These are phyloP conservation scores for Fallopia convolvulus DNA, from an alignment of 148 eudicot genomes.

Conservation along the genomic window DNA sequence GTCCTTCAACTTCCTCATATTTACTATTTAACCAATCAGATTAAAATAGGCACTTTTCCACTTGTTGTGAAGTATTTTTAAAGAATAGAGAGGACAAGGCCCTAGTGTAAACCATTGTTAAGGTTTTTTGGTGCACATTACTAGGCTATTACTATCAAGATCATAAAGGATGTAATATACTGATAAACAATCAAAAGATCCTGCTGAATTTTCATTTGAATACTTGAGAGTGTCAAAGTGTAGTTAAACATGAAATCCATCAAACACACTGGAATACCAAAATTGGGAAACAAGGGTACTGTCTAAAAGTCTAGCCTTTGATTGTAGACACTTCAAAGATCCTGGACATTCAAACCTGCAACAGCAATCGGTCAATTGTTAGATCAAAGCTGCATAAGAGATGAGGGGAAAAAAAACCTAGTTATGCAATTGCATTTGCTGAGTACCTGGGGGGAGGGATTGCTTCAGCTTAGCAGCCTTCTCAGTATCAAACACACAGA, in stretches of 20 bases:
- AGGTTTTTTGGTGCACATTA: not conserved
- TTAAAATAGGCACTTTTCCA: no score
- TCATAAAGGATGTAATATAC: not conserved
- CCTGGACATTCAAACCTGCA: constrained; percentile 40
- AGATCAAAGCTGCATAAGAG: not conserved
- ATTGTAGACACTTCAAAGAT: constrained; percentile 19
- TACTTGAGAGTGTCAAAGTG: not conserved
- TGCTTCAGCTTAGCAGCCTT: constrained; percentile 60
- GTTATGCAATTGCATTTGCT: not conserved
- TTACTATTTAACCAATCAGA: no score
- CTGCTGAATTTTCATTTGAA: not conserved
- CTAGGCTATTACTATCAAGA: not conserved
- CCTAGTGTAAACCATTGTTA: no score
- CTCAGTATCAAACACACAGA: constrained; percentile 43
- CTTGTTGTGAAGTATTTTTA: no score
- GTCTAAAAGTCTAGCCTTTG: not conserved
- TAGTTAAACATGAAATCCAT: not conserved
- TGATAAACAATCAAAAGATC: not conserved
- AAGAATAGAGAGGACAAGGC: no score
- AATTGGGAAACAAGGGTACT: not conserved
- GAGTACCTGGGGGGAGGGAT: constrained; percentile 48
- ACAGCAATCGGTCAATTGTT: not conserved
- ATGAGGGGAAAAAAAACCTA: not conserved
- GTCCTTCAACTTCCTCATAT: no score
- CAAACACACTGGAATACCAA: not conserved